Conservation (phyloP, 495 filamentous ascomycete species). For the Tuber brumale region DNA sequence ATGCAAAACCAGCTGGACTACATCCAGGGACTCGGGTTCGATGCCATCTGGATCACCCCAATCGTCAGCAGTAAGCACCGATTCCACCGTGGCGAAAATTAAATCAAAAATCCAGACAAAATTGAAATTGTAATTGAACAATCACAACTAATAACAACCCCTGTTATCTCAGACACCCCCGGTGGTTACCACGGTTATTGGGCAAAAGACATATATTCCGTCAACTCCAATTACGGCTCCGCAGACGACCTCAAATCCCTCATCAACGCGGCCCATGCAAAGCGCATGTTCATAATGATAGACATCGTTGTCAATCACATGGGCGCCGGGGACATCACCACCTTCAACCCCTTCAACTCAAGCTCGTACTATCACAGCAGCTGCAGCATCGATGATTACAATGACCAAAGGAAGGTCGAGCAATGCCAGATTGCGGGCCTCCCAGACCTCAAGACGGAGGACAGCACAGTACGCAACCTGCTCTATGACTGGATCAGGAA, state of each 20-base stretch:
- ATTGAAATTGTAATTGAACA: not conserved
- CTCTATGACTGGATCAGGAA: conserved; percentile 61
- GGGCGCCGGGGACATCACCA: conserved; percentile 58
- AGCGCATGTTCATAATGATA: conserved; percentile 70
- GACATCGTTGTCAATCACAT: conserved; percentile 77
- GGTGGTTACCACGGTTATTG: conserved; percentile 67
- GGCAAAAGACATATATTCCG: conserved; percentile 59
- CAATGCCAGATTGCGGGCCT: conserved; percentile 46
- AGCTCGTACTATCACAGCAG: conserved; percentile 59
- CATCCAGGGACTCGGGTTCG: conserved; percentile 74
- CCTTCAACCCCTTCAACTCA: conserved; percentile 60
- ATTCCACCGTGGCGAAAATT: not conserved
- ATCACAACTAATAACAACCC: not conserved
- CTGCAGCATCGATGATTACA: conserved; percentile 61
- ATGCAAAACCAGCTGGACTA: conserved; percentile 64
- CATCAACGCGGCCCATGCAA: conserved; percentile 53
- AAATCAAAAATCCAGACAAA: too few relatives aligned
- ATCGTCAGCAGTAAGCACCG: conserved; percentile 53
- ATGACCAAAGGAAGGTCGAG: conserved; percentile 45
- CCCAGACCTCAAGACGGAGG: conserved; percentile 64
- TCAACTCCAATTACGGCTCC: conserved; percentile 63
- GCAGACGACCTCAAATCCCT: conserved; percentile 59
- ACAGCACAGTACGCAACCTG: conserved; percentile 50
- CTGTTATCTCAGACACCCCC: conserved; percentile 27
- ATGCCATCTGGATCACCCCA: conserved; percentile 76